These are phyloP conservation scores for Solanum phureja DNA, from an alignment of 257 asterid genomes.

Conservation along the genomic window DNA sequence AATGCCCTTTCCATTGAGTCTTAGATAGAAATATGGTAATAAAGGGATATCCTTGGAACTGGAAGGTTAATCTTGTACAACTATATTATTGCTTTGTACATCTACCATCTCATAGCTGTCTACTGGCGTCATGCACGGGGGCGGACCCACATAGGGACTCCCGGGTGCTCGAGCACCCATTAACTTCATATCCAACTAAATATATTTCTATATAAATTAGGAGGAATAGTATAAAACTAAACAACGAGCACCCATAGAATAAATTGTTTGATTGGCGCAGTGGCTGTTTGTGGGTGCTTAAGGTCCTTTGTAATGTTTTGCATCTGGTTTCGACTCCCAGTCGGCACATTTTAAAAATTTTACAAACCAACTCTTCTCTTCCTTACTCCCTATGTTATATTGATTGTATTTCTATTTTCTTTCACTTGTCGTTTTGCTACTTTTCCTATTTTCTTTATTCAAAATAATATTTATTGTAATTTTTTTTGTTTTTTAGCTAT, in stretches of 20 bases:
- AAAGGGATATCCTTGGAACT: neutral
- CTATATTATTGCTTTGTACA: neutral
- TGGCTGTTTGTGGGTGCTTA: neutral
- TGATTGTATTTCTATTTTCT: neutral
- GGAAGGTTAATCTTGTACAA: neutral
- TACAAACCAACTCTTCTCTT: neutral
- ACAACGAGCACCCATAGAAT: neutral
- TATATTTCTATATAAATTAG: neutral
- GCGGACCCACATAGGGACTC: neutral
- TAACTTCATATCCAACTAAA: neutral
- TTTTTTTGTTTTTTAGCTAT: neutral
- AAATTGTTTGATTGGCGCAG: neutral
- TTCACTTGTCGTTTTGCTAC: neutral
- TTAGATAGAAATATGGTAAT: neutral
- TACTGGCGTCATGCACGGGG: neutral
- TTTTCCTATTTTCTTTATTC: neutral
- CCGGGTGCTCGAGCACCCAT: neutral
- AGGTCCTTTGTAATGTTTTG: neutral
- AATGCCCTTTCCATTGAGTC: neutral
- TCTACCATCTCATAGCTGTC: neutral
- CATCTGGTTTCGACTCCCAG: neutral
- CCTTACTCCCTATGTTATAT: neutral
- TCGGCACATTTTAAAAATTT: neutral
- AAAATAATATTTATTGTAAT: neutral
- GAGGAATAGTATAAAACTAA: neutral